phyloP scores from a whole-genome alignment of 176 grass and related monocot genomes.

The Avena eriantha region DNA sequence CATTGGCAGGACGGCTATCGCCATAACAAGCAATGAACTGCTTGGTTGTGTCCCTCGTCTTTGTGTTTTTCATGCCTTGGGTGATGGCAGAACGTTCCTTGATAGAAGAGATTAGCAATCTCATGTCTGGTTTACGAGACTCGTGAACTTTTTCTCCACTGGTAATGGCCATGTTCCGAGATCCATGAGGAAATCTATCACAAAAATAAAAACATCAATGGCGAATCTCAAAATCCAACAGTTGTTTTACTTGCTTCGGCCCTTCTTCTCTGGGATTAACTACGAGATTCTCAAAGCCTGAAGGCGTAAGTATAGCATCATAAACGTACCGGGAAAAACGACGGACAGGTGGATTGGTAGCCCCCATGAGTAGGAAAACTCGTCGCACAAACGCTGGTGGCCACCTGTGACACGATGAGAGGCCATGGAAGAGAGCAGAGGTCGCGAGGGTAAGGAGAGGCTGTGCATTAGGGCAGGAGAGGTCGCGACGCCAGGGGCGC shows the following conservation, averaged over 20 bases:
- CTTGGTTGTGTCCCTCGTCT: background rate
- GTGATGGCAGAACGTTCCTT: background rate
- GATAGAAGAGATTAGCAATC: background rate
- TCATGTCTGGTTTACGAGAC: background rate
- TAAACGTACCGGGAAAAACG: background rate
- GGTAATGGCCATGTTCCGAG: background rate
- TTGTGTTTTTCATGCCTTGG: background rate
- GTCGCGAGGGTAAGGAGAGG: background rate
- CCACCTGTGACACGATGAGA: background rate
- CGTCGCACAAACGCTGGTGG: background rate
- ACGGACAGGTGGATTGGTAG: background rate
- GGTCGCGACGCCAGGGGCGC: background rate
- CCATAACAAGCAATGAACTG: background rate
- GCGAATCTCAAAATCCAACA: background rate
- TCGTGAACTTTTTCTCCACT: background rate
- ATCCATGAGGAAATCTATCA: slow-evolving; percentile 7
- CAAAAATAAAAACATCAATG: background rate
- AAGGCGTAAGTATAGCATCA: background rate
- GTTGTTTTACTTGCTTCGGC: background rate
- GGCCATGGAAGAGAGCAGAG: background rate
- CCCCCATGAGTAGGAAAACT: background rate
- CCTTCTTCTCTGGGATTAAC: background rate
- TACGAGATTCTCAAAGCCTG: background rate
- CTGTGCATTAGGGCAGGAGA: background rate
- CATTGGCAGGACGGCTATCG: background rate